Evolutionary conservation across 2,329 filamentous ascomycete genomes (phyloP), one percentile per base, ranked within the genome.

Genomic region (Trichoderma atroviride): DNA sequence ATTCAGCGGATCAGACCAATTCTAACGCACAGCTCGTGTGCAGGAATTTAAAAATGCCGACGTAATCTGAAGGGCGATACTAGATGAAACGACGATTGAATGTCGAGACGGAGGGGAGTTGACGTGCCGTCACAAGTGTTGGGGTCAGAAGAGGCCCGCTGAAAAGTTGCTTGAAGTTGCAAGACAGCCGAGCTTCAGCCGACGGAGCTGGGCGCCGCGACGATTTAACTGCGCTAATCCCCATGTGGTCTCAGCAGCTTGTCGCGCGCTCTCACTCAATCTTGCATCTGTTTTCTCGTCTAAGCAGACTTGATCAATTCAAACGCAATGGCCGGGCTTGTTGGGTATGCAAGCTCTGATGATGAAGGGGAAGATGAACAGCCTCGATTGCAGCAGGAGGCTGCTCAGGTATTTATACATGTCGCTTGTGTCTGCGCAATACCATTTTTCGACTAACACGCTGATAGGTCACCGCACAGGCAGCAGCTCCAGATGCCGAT

Each of bases 281-380:
- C n/a, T 68, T 52, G 40, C 43, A 29, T 55, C 35, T 55, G 22
- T 29, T 24, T 47, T 31, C 24, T 62, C 31, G 22, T 35, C 50
- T 29, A 58, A 59, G 47, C 35, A 13, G 55, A 14, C 35, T 33
- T 66, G 55, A 24, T 33, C 35, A 57, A 19, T 66, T 19, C 16
- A 52, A 50, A n/a, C 11, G 47, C 52, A 62, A 81, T 84, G 82
- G 80, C 79, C 56, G 83, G 80, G 1, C 80, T 87, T 14, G 85
- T 87, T 9, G 79, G 74, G 40, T 87, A 87, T 71, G 83, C 80
- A 16, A 87, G 85, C 73, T 86, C 84, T 68, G 84, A 85, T 55
- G 85, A 86, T 1, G 84, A 85, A 6, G 81, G 83, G 3, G 82
- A 81, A 2, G 72, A 72, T 3, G 63, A 74, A 11, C 60, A 59